Base-by-base conservation (phyloP, 1,284 basidiomycete genomes). In the Gyrodon tennesseensis region DNA sequence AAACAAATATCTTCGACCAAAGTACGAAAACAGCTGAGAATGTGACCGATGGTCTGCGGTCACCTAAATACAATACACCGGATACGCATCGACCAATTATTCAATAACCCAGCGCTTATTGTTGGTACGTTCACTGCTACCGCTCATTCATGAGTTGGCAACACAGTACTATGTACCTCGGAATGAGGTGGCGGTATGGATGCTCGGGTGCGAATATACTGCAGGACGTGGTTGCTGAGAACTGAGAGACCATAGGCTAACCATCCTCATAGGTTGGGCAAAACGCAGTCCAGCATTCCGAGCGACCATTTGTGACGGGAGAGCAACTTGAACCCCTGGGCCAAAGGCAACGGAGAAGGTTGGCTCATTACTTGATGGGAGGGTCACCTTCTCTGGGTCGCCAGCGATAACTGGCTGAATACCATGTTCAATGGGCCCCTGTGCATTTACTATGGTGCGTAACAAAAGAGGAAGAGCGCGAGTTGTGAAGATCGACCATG, bases 371-470 rank as follows among this genome's bases (percentile, higher is more conserved):
- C 76, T 80, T 8, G 83, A 81, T 2, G 87, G 86, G 77, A 90
- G 90, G n/a, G 80, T 79, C 64, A 88, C 80, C 75, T 91, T 91
- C 76, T 91, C 88, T 3, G 78, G 71, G 64, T 85, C 81, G 34
- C 77, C 70, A 55, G 76, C 75, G 46, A 74, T 60, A 25, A 79
- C 73, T 29, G 78, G 74, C 51, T 74, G 70, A 67, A 83, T 84
- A 67, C 84, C 83, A 55, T 84, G 82, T 27, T 60, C 59, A 15
- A 87, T 70, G 12, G 80, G 77, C 66, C 88, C 82, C 62, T 87
- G 79, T 13, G 80, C 78, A 66, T 84, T 82, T 62, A 91, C 88
- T 91, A 39, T 11, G 56, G 3, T 51, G n/a, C 4, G 29, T 52
- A 34, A 62, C 18, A 39, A 64, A 39, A 37, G 58, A 27, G 43